Evolutionary conservation across 1,284 basidiomycete genomes (phyloP).

Genomic region (Leccinum subfulvum): DNA sequence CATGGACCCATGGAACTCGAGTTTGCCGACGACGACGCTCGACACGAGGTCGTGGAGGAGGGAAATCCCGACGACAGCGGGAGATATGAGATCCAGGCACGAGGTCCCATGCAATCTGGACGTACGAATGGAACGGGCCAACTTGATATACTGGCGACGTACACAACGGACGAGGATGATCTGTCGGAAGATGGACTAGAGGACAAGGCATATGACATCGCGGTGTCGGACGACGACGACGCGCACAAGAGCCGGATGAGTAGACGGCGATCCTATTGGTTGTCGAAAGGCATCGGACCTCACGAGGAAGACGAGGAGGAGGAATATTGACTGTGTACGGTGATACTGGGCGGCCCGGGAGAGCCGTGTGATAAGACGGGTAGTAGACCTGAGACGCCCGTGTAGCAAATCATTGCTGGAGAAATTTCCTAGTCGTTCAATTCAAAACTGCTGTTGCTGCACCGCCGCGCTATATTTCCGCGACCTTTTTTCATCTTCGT

Average conservation of each 20-base stretch:
- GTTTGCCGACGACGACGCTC: slow-evolving; percentile 24
- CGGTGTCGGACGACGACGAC: slow-evolving; percentile 19
- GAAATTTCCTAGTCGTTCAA: slow-evolving; percentile 7
- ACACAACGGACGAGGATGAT: slow-evolving; percentile 33
- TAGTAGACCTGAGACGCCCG: slow-evolving; percentile 5
- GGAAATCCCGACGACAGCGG: slow-evolving; percentile 27
- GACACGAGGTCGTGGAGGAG: slow-evolving; percentile 5
- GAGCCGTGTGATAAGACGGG: not conserved
- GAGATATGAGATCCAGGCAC: slow-evolving; percentile 29
- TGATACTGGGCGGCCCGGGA: not conserved
- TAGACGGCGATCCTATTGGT: slow-evolving; percentile 32
- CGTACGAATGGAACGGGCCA: slow-evolving; percentile 8
- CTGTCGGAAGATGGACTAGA: slow-evolving; percentile 26
- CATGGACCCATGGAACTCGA: slow-evolving; percentile 37
- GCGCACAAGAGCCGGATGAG: slow-evolving; percentile 11
- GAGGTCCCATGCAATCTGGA: slow-evolving; percentile 6
- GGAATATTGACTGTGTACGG: slow-evolving; percentile 6
- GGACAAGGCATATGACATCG: slow-evolving; percentile 17
- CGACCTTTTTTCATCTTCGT: not conserved
- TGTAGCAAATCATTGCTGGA: slow-evolving; percentile 4
- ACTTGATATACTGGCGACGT: slow-evolving; percentile 16
- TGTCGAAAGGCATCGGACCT: slow-evolving; percentile 31
- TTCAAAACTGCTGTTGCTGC: slow-evolving; percentile 1
- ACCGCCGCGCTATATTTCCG: not conserved
- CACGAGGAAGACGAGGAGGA: slow-evolving; percentile 35